These are phyloP conservation scores for Clavariopsis aquatica DNA, from an alignment of 495 filamentous ascomycete species.

Conservation along the genomic window DNA sequence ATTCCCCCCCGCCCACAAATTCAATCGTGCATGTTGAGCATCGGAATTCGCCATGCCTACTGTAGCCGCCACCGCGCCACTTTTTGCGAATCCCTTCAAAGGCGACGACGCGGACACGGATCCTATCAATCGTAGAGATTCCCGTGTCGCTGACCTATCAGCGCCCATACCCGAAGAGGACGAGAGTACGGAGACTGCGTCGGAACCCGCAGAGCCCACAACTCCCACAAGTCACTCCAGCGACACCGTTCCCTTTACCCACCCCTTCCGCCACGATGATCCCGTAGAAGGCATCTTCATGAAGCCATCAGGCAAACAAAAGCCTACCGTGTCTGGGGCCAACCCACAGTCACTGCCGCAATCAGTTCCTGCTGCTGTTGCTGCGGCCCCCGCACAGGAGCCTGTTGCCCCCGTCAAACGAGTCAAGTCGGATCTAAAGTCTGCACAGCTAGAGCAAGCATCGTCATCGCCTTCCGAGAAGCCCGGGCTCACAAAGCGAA, in stretches of 20 bases:
- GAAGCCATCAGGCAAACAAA: too few relatives aligned
- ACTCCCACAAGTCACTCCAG: constrained; percentile 38
- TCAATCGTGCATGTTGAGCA: constrained; percentile 1
- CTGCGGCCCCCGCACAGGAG: not conserved
- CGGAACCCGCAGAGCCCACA: constrained; percentile 35
- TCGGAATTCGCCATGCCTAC: constrained; percentile 26
- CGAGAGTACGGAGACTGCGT: constrained; percentile 38
- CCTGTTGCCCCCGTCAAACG: constrained; percentile 14
- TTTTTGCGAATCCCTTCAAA: constrained; percentile 4
- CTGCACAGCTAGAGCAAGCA: not conserved
- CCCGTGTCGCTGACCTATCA: constrained; percentile 27
- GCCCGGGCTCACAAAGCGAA: constrained; percentile 26
- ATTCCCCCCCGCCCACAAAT: constrained; percentile 10
- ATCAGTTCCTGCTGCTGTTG: not conserved
- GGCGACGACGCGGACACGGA: constrained; percentile 9
- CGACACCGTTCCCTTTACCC: constrained; percentile 21
- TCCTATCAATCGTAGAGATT: constrained; percentile 20
- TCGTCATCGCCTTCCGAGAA: constrained; percentile 11
- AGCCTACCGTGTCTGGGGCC: not conserved
- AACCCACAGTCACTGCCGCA: constrained; percentile 3
- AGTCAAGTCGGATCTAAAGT: constrained; percentile 12
- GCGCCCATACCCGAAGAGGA: constrained; percentile 37
- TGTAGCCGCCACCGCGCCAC: not conserved
- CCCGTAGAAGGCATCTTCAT: constrained; percentile 11
- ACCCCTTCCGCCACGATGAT: constrained; percentile 32